Conservation (phyloP, 2,329 filamentous ascomycete species). For the Bimuria novae-zelandiae region DNA sequence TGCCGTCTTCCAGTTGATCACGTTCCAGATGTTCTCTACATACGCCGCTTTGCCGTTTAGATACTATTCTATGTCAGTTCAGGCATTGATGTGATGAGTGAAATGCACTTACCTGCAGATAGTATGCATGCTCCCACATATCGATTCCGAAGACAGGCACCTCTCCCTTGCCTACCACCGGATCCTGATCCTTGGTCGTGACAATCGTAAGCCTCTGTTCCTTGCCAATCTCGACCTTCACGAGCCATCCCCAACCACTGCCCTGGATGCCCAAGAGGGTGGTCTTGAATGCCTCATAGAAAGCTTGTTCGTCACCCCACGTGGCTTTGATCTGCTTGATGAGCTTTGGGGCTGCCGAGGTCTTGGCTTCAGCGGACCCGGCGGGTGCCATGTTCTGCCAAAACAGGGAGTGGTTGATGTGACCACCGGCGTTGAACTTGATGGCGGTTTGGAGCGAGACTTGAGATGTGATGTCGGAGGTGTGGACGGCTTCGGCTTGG, state of each 20-base stretch:
- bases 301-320: constrained; percentile 71
- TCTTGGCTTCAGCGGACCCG: constrained; percentile 60
- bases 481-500: constrained; percentile 60
- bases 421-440: constrained; percentile 88
- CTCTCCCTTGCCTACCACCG: constrained; percentile 64
- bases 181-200: constrained; percentile 87
- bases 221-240: constrained; percentile 65
- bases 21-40: constrained; percentile 75
- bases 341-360: constrained; percentile 61
- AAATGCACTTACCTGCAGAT: constrained; percentile 66
- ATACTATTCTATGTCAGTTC: constrained; percentile 56
- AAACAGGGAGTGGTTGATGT: constrained; percentile 92
- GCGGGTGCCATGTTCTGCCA: constrained; percentile 80
- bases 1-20: constrained; percentile 76
- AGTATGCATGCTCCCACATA: constrained; percentile 95
- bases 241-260: constrained; percentile 87
- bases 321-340: constrained; percentile 63
- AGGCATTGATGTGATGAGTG: background rate
- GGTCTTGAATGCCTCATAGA: constrained; percentile 68
- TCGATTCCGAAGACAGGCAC: constrained; percentile 79
- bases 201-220: constrained; percentile 65
- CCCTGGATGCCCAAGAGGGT: constrained; percentile 75
- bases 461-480: constrained; percentile 65
- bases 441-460: constrained; percentile 71
- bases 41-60: constrained; percentile 77